Percentiles rank a stretch among this genome's conserved stretches.
phyloP scores from a whole-genome alignment of 176 grass and related monocot species.

The Avena eriantha region DNA sequence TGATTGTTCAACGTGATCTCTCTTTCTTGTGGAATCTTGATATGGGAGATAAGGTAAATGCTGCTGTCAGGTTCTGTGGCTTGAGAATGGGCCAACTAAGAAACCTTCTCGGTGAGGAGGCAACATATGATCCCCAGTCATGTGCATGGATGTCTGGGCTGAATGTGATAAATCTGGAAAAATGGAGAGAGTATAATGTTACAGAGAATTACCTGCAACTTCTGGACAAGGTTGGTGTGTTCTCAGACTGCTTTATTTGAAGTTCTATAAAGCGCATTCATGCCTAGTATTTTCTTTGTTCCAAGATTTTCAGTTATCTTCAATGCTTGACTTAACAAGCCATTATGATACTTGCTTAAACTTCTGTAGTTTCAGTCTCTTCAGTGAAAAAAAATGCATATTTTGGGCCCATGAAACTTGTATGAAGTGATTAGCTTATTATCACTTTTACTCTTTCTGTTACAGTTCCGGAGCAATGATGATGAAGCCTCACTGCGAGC shows the following conservation, averaged over 20 bases:
- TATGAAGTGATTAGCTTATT: constrained; percentile 24
- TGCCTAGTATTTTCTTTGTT: constrained; percentile 26
- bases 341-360: constrained; percentile 8
- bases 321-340: neutral
- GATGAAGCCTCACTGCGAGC: constrained; percentile 67
- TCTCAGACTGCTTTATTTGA: constrained; percentile 19
- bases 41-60: constrained; percentile 94
- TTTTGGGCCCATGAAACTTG: constrained; percentile 12
- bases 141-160: constrained; percentile 98
- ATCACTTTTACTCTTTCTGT: constrained; percentile 28
- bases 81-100: constrained; percentile 78
- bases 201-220: constrained; percentile 84
- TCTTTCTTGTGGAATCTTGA: constrained; percentile 91
- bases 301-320: neutral
- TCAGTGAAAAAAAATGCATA: constrained; percentile 20
- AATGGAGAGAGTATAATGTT: constrained; percentile 92
- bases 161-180: constrained; percentile 93
- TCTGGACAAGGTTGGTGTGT: constrained; percentile 67
- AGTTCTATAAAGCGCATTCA: constrained; percentile 19
- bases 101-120: constrained; percentile 65
- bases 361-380: constrained; percentile 4
- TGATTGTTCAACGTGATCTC: constrained; percentile 91
- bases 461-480: constrained; percentile 67
- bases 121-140: constrained; percentile 77
- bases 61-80: constrained; percentile 82